These are phyloP conservation scores for Tolypocladium guangdongense DNA, from an alignment of 2,329 filamentous ascomycete genomes.

Conservation along the genomic window DNA sequence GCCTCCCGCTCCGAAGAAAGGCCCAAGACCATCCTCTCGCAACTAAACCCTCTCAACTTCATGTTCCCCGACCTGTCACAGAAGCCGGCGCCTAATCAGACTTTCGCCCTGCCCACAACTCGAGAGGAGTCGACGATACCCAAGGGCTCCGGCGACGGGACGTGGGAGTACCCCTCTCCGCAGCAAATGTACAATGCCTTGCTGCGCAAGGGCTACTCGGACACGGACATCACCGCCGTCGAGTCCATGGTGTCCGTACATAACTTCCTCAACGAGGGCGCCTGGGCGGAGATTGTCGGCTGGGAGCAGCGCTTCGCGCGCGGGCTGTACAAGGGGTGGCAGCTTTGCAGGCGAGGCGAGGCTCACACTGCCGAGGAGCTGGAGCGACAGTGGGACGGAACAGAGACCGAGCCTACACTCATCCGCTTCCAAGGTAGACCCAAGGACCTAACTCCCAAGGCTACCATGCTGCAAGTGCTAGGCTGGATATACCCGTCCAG, in stretches of 20 bases:
- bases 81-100: conserved; percentile 62
- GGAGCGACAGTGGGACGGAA: conserved; percentile 41
- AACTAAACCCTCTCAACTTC: conserved; percentile 70
- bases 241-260: conserved; percentile 96
- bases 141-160: conserved; percentile 64
- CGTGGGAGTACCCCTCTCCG: conserved; percentile 96
- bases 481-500: conserved; percentile 68
- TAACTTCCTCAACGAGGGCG: conserved; percentile 96
- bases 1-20: conserved; percentile 19
- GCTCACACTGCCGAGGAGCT: conserved; percentile 38
- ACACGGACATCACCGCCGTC: conserved; percentile 86
- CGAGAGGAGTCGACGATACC: conserved; percentile 86
- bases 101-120: conserved; percentile 60
- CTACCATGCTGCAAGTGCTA: conserved; percentile 69
- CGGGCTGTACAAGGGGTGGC: conserved; percentile 63
- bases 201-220: conserved; percentile 87
- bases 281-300: conserved; percentile 87
- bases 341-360: conserved; percentile 64
- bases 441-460: conserved; percentile 84
- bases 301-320: conserved; percentile 82
- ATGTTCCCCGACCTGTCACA: conserved; percentile 89
- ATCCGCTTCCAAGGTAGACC: conserved; percentile 84
- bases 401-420: conserved; percentile 56
- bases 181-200: conserved; percentile 99
- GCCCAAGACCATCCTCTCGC: conserved; percentile 38